Evolutionary conservation across 192 early-diverging fungal species (phyloP).

Genomic region (Umbelopsis isabellina): DNA sequence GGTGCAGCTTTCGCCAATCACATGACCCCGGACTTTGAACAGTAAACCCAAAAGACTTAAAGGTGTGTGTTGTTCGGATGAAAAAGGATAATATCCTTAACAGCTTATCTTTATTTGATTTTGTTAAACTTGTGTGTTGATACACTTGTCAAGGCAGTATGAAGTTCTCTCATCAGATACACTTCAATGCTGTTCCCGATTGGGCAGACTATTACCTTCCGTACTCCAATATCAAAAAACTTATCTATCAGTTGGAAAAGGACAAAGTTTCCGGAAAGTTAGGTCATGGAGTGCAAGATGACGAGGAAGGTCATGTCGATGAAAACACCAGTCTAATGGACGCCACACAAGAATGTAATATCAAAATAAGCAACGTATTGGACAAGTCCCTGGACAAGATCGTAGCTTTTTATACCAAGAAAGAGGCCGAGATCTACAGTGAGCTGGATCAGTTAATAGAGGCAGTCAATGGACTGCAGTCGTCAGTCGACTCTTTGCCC

Average conservation of each 20-base stretch:
- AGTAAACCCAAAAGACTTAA: no score
- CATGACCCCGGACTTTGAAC: no score
- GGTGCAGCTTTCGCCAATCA: no score
- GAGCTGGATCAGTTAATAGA: conserved; percentile 63
- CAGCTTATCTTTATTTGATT: not conserved
- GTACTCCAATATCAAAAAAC: conserved; percentile 80
- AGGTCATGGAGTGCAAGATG: conserved; percentile 27
- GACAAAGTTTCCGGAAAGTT: conserved; percentile 45
- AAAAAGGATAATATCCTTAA: not conserved
- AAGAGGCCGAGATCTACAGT: conserved; percentile 77
- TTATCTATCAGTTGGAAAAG: conserved; percentile 78
- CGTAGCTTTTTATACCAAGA: conserved; percentile 77
- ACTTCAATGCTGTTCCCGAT: conserved; percentile 80
- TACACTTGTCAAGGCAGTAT: conserved; percentile 40
- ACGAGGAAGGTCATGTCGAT: conserved; percentile 37
- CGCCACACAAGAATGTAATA: conserved; percentile 40
- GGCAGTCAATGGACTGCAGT: conserved; percentile 9
- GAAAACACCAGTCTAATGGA: conserved; percentile 42
- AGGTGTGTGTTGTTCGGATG: no score
- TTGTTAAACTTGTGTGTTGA: not conserved
- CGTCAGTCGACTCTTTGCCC: conserved; percentile 3
- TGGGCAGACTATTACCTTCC: conserved; percentile 71
- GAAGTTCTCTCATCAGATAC: conserved; percentile 86
- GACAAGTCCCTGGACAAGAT: conserved; percentile 88
- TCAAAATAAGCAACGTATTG: conserved; percentile 72